Evolutionary conservation across 306 rosid species (phyloP), one percentile per base, ranked within the genome.

Genomic region (Glycine latifolia): DNA sequence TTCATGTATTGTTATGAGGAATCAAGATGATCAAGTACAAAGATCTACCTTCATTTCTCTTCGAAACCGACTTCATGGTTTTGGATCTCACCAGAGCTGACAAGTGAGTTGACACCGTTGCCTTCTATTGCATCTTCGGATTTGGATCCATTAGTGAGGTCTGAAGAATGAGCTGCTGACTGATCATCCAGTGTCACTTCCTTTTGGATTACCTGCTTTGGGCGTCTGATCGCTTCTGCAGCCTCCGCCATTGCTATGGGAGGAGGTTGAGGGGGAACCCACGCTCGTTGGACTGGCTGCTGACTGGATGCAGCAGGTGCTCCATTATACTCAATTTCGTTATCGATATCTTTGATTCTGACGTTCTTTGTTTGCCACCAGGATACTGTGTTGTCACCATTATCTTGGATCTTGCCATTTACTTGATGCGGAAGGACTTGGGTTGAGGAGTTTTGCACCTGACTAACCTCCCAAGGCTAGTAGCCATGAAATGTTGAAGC

Each of bases 201-300:
- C 76, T 78, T 88, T 70, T 83, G 94, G 46, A 50, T 87, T 9
- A 70, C 17, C 39, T 87, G 63, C 80, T 92, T 94, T 35, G 91
- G 92, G 68, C 88, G 87, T 55, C 92, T 85, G 87, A 90, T 94
- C 12, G 98, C 97, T 86, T 92, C 98, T 5, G 94, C 98, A n/a
- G 95, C 98, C 85, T 85, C 98, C 0, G 92, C 75, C 91, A 90
- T 79, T 10, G 84, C 90, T n/a, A 90, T 81, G 0, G 95, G 97
- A 66, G 95, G 98, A 15, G 97, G 91, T 83, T 83, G 92, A 72
- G 98, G 97, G 37, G 98, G 97, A 84, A 91, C 97, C 98, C 98
- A 92, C 2, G 67, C 2, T 6, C 91, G 91, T 74, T 83, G 86
- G 71, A 87, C 77, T 10, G 91, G 88, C 46, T 33, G 87, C 73